A percentile compares a stretch with the other conserved stretches of the same genome.
phyloP scores from a whole-genome alignment of 2,329 filamentous ascomycete species.

The Phialocephala sp. region DNA sequence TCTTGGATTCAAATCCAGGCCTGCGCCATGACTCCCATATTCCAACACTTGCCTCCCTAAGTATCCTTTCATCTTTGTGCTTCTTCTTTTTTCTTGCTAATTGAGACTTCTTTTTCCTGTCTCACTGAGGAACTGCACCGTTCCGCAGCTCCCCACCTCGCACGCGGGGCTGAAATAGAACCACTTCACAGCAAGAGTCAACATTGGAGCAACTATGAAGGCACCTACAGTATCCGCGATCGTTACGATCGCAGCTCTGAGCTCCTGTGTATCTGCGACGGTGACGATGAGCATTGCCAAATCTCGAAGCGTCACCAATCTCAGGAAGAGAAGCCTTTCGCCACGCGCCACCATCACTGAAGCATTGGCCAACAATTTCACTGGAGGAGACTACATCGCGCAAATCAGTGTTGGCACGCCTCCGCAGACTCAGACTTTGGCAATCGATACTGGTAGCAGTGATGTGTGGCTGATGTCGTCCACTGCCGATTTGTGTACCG shows the following conservation, averaged over 20 bases:
- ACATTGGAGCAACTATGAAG: not conserved
- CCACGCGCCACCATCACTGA: constrained; percentile 28
- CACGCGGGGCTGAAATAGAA: not conserved
- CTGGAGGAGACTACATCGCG: constrained; percentile 53
- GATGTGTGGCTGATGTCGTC: constrained; percentile 61
- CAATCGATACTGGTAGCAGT: constrained; percentile 66
- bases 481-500: constrained; percentile 39
- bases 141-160: not conserved
- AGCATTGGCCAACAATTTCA: constrained; percentile 54
- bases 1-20: not conserved
- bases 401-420: constrained; percentile 63
- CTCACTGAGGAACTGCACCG: not conserved
- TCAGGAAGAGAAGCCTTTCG: constrained; percentile 16
- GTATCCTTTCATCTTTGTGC: not conserved
- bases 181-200: not conserved
- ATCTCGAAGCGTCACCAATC: not conserved
- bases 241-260: not conserved
- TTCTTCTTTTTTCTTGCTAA: not conserved
- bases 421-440: constrained; percentile 57
- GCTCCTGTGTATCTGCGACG: constrained; percentile 4
- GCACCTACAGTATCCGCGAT: not conserved
- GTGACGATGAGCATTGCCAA: constrained; percentile 8
- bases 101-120: constrained; percentile 1
- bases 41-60: not conserved
- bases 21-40: constrained; percentile 4